phyloP scores from a whole-genome alignment of 345 rosid species.

The Aquilaria yunnanensis region DNA sequence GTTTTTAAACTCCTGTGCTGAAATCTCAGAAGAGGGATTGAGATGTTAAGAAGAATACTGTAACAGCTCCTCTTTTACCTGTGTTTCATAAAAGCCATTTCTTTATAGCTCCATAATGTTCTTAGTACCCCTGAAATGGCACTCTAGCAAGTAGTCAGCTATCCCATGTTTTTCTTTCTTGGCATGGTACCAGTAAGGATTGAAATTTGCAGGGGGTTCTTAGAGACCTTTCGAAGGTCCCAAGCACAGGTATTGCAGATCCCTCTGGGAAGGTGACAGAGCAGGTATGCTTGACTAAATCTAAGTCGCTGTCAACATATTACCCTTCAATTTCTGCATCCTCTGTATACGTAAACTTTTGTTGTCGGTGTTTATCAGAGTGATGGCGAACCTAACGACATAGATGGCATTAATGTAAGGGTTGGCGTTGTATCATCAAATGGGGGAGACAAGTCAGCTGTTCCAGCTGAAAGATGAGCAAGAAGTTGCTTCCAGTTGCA shows the following conservation, averaged over 20 bases:
- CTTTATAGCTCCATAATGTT: neutral
- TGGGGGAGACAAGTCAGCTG: slow-evolving; percentile 20
- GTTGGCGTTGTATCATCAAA: slow-evolving; percentile 15
- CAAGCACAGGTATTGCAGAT: slow-evolving; percentile 14
- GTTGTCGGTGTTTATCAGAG: slow-evolving; percentile 10
- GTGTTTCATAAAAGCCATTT: neutral
- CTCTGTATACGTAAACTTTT: neutral
- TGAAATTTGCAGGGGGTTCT: slow-evolving; percentile 31
- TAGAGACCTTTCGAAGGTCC: slow-evolving; percentile 28
- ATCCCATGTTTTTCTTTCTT: neutral
- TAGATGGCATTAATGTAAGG: slow-evolving; percentile 11
- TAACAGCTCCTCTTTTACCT: no score
- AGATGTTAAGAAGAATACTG: no score
- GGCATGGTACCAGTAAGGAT: neutral
- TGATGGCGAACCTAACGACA: slow-evolving; percentile 16
- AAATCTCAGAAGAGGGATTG: no score
- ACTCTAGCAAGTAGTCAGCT: neutral
- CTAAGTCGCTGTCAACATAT: neutral
- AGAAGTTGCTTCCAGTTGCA: neutral
- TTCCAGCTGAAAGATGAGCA: slow-evolving; percentile 18
- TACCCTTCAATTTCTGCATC: neutral
- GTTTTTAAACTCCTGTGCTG: no score
- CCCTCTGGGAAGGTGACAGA: slow-evolving; percentile 22
- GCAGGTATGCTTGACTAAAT: slow-evolving; percentile 14
- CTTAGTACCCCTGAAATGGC: no score